These are phyloP conservation scores for Daldinia loculata DNA, from an alignment of 495 filamentous ascomycete species.

Conservation along the genomic window DNA sequence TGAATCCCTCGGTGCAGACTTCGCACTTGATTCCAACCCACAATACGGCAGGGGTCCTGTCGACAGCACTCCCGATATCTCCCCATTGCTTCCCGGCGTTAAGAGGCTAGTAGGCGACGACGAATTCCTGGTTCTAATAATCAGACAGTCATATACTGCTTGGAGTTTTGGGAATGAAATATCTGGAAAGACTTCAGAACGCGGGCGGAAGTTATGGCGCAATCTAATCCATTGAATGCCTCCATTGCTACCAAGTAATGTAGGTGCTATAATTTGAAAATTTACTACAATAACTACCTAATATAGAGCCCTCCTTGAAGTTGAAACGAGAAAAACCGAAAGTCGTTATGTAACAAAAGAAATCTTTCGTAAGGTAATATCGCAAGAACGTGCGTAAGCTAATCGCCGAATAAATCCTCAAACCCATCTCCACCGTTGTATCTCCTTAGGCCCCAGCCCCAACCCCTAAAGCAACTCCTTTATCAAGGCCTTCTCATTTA, in stretches of 20 bases:
- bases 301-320: not conserved
- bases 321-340: not conserved
- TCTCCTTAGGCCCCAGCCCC: not conserved
- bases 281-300: not conserved
- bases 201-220: conserved; percentile 21
- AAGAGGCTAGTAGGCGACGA: conserved; percentile 42
- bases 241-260: not conserved
- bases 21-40: conserved; percentile 25
- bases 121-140: conserved; percentile 42
- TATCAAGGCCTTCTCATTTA: not conserved
- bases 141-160: conserved; percentile 37
- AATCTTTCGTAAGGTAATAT: conserved; percentile 2
- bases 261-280: not conserved
- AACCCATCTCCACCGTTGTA: not conserved
- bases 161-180: conserved; percentile 42
- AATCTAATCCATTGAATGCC: conserved; percentile 18
- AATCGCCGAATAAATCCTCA: not conserved
- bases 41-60: not conserved
- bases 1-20: conserved; percentile 21
- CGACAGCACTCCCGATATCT: not conserved
- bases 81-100: conserved; percentile 6
- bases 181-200: conserved; percentile 10
- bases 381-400: not conserved
- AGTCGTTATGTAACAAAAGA: not conserved
- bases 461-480: not conserved